A percentile compares a stretch with the other conserved stretches of the same genome.
phyloP scores from a whole-genome alignment of 208 protist species.

The Leishmania tropica region DNA sequence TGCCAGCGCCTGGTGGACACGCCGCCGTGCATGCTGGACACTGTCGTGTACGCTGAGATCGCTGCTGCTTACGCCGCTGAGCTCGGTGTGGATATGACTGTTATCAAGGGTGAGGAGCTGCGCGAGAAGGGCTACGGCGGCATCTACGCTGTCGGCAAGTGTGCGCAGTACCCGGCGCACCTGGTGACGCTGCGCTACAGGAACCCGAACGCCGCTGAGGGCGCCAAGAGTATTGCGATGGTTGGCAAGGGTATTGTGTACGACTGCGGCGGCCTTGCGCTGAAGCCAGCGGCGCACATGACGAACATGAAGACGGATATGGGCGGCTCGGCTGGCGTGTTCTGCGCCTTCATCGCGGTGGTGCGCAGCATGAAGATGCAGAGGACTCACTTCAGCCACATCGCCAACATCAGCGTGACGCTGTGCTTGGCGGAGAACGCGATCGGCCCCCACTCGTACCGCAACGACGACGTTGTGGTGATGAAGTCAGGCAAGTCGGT shows the following conservation, averaged over 20 bases:
- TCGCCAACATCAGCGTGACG: slow-evolving; percentile 62
- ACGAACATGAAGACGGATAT: slow-evolving; percentile 91
- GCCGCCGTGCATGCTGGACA: slow-evolving; percentile 78
- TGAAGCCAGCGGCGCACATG: slow-evolving; percentile 83
- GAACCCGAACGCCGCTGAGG: slow-evolving; percentile 37
- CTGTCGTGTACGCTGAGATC: slow-evolving; percentile 72
- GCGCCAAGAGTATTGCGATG: slow-evolving; percentile 58
- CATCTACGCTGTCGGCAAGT: slow-evolving; percentile 80
- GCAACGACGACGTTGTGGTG: slow-evolving; percentile 85
- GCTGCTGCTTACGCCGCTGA: slow-evolving; percentile 47
- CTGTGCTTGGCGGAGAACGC: slow-evolving; percentile 90
- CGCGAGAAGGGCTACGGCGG: slow-evolving; percentile 68
- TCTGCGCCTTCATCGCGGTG: slow-evolving; percentile 77
- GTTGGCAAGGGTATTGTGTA: slow-evolving; percentile 92
- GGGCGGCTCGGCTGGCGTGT: slow-evolving; percentile 81
- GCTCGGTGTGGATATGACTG: slow-evolving; percentile 46
- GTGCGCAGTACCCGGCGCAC: slow-evolving; percentile 61
- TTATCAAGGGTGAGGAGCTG: slow-evolving; percentile 77
- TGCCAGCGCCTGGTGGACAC: slow-evolving; percentile 85
- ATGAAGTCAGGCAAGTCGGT: slow-evolving; percentile 90
- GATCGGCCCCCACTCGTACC: slow-evolving; percentile 66
- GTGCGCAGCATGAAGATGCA: slow-evolving; percentile 50
- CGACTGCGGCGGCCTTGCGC: slow-evolving; percentile 86
- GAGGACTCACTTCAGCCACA: slow-evolving; percentile 35
- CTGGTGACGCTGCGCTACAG: slow-evolving; percentile 75